These are phyloP conservation scores for Onygenales sp. DNA, from an alignment of 2,329 filamentous ascomycete species.

Conservation along the genomic window DNA sequence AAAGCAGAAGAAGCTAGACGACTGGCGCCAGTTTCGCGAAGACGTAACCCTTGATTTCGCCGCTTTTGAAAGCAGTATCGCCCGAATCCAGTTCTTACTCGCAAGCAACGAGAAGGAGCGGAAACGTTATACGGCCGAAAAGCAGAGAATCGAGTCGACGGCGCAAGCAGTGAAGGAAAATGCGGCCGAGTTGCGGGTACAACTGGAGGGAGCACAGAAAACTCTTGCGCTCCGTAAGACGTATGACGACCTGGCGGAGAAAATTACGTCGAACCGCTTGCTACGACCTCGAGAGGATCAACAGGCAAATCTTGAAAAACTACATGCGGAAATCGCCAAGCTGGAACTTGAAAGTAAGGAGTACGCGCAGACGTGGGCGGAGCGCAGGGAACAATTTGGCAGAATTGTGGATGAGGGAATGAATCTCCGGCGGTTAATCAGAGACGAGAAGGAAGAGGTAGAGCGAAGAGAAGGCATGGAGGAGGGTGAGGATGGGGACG, in stretches of 20 bases:
- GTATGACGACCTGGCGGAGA: slow-evolving; percentile 81
- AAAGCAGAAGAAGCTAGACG: slow-evolving; percentile 42
- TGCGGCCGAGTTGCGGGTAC: slow-evolving; percentile 61
- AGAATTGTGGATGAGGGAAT: slow-evolving; percentile 86
- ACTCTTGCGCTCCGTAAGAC: slow-evolving; percentile 69
- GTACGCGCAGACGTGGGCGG: slow-evolving; percentile 74
- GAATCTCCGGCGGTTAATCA: slow-evolving; percentile 72
- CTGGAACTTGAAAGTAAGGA: slow-evolving; percentile 74
- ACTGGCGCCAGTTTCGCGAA: slow-evolving; percentile 63
- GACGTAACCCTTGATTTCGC: slow-evolving; percentile 83
- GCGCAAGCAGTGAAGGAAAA: slow-evolving; percentile 69
- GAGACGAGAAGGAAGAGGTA: slow-evolving; percentile 91
- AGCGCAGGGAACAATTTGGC: slow-evolving; percentile 77
- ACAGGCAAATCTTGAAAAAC: slow-evolving; percentile 63
- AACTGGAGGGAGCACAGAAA: slow-evolving; percentile 66
- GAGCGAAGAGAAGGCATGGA: slow-evolving; percentile 76
- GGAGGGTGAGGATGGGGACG: slow-evolving; percentile 50
- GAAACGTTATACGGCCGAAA: slow-evolving; percentile 71
- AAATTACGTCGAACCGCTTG: slow-evolving; percentile 71
- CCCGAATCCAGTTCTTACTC: slow-evolving; percentile 77
- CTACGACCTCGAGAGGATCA: slow-evolving; percentile 80
- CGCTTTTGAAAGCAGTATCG: slow-evolving; percentile 75
- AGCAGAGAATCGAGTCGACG: slow-evolving; percentile 66
- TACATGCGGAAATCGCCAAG: slow-evolving; percentile 81
- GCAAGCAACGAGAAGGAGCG: slow-evolving; percentile 77